Conservation (phyloP, 495 filamentous ascomycete genomes). For the Neurospora sp. region DNA sequence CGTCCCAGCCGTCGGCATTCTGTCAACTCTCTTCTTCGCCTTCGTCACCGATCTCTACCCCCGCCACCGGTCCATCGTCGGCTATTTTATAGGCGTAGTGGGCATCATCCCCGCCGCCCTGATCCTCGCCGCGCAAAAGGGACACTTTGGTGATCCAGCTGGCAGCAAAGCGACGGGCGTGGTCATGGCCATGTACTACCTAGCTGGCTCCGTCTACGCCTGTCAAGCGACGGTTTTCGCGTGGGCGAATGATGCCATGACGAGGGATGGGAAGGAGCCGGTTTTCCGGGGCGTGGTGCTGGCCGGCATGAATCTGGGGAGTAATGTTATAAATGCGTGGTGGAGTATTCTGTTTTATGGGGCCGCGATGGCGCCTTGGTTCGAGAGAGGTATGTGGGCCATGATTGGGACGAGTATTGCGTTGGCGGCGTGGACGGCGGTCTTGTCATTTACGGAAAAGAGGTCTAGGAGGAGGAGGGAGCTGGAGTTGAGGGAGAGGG, state of each 20-base stretch:
- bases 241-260: conserved; percentile 51
- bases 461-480: conserved; percentile 19
- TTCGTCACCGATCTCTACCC: conserved; percentile 42
- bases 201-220: conserved; percentile 45
- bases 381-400: conserved; percentile 48
- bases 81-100: conserved; percentile 43
- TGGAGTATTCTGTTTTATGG: conserved; percentile 59
- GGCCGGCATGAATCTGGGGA: conserved; percentile 49
- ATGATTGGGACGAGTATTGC: conserved; percentile 47
- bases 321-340: conserved; percentile 49
- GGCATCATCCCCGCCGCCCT: conserved; percentile 37
- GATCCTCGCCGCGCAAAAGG: conserved; percentile 35
- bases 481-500: not conserved
- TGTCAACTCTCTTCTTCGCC: conserved; percentile 47
- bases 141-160: conserved; percentile 19
- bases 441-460: conserved; percentile 28
- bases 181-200: conserved; percentile 45
- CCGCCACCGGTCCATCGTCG: conserved; percentile 40
- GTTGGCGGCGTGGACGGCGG: conserved; percentile 39
- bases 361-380: conserved; percentile 45
- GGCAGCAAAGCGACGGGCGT: conserved; percentile 11
- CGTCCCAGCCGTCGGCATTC: conserved; percentile 40
- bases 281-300: conserved; percentile 39
- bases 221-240: conserved; percentile 53
- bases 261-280: conserved; percentile 26